Evolutionary conservation across 2,329 filamentous ascomycete genomes (phyloP).

Genomic region (Fusarium oligoseptatum): DNA sequence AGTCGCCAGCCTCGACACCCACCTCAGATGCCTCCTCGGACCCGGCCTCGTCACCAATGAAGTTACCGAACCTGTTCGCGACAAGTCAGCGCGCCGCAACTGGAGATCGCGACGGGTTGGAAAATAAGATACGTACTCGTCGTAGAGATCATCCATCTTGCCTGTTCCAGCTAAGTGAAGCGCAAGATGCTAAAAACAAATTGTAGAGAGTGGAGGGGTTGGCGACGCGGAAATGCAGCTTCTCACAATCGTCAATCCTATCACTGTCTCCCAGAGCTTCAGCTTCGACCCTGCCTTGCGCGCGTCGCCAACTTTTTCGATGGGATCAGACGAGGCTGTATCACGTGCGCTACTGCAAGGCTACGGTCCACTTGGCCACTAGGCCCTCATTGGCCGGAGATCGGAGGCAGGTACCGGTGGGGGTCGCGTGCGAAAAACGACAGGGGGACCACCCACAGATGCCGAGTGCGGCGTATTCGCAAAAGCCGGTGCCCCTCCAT

Average conservation of each 20-base stretch:
- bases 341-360: constrained; percentile 43
- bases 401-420: constrained; percentile 40
- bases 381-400: constrained; percentile 11
- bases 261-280: constrained; percentile 34
- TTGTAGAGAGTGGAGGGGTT: constrained; percentile 27
- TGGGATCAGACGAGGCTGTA: constrained; percentile 33
- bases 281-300: constrained; percentile 35
- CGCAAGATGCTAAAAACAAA: constrained; percentile 25
- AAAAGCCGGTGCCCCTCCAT: constrained; percentile 46
- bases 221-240: constrained; percentile 36
- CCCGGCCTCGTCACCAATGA: constrained; percentile 90
- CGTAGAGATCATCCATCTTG: constrained; percentile 94
- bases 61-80: constrained; percentile 87
- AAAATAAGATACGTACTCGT: constrained; percentile 73
- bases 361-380: not conserved
- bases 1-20: constrained; percentile 79
- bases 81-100: constrained; percentile 38
- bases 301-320: constrained; percentile 48
- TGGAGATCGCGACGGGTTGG: constrained; percentile 17
- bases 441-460: constrained; percentile 25
- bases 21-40: constrained; percentile 89
- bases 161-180: constrained; percentile 11
- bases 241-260: constrained; percentile 39
- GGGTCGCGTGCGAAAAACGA: constrained; percentile 22
- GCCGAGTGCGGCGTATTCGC: constrained; percentile 45